Evolutionary conservation across 345 rosid genomes (phyloP).

Genomic region (Eucalyptus pauciflora): DNA sequence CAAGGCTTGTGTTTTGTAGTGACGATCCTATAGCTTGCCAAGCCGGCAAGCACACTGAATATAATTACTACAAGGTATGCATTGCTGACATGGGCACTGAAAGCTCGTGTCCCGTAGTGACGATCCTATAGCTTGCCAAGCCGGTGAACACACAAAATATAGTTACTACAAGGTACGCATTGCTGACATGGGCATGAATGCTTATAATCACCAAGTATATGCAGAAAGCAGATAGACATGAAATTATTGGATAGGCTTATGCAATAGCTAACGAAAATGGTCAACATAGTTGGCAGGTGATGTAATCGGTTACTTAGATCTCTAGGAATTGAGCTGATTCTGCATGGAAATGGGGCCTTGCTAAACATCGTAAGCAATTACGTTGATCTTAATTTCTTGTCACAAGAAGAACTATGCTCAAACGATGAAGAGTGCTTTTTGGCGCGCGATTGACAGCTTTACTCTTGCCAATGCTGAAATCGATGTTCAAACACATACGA

Average conservation of each 20-base stretch:
- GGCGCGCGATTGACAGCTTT: neutral
- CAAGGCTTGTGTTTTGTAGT: conserved; percentile 29
- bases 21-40: conserved; percentile 33
- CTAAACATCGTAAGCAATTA: neutral
- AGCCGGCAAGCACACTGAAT: conserved; percentile 13
- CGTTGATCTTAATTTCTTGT: neutral
- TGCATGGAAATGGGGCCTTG: neutral
- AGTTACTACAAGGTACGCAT: conserved; percentile 26
- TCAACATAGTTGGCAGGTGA: neutral
- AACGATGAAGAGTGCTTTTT: neutral
- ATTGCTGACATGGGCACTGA: neutral
- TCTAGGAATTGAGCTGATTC: neutral
- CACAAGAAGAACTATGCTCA: neutral
- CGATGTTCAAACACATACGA: neutral
- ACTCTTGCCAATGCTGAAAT: neutral
- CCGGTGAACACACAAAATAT: conserved; percentile 19
- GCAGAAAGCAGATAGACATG: neutral
- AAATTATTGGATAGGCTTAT: neutral
- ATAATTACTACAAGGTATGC: conserved; percentile 34
- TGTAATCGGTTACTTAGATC: neutral
- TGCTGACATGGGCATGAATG: neutral
- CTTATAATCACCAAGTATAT: neutral
- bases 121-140: conserved; percentile 27
- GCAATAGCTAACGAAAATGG: neutral
- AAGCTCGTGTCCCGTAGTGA: conserved; percentile 28